A percentile compares a stretch with the other conserved stretches of the same genome.
These are phyloP conservation scores for Suillus subaureus DNA, from an alignment of 768 basidiomycete species.

Conservation along the genomic window DNA sequence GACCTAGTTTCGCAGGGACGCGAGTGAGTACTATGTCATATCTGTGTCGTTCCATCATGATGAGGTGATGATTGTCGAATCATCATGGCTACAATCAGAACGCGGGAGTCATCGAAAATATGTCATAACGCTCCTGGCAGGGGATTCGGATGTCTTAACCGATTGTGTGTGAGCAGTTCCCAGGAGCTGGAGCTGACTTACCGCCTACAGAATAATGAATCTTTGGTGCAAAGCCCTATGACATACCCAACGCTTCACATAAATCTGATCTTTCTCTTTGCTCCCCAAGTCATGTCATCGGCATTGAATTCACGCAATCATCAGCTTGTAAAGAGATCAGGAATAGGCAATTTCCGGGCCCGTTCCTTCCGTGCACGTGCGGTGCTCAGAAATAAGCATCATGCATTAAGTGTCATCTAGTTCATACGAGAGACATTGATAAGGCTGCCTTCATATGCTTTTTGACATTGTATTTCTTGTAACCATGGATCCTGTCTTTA, in stretches of 20 bases:
- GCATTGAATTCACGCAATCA: not conserved
- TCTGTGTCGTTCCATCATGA: not conserved
- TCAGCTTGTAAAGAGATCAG: not conserved
- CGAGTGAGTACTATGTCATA: not conserved
- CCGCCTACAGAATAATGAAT: not conserved
- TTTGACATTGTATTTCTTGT: not conserved
- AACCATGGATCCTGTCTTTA: constrained; percentile 16
- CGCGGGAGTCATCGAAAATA: not conserved
- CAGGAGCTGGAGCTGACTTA: not conserved
- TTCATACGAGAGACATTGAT: not conserved
- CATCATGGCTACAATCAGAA: not conserved
- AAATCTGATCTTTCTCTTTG: not conserved
- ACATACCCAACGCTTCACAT: not conserved
- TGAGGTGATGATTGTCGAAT: not conserved
- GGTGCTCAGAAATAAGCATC: not conserved
- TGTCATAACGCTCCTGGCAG: no score
- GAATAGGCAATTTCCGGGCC: not conserved
- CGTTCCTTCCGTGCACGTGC: constrained; percentile 12
- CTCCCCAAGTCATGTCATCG: not conserved
- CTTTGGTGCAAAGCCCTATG: not conserved
- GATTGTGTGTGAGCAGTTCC: not conserved
- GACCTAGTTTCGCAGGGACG: not conserved
- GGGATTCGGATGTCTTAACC: not conserved
- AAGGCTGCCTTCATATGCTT: not conserved
- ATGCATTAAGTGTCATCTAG: constrained; percentile 15